phyloP scores from a whole-genome alignment of 2,329 filamentous ascomycete genomes.

The Phialocephala sp. region DNA sequence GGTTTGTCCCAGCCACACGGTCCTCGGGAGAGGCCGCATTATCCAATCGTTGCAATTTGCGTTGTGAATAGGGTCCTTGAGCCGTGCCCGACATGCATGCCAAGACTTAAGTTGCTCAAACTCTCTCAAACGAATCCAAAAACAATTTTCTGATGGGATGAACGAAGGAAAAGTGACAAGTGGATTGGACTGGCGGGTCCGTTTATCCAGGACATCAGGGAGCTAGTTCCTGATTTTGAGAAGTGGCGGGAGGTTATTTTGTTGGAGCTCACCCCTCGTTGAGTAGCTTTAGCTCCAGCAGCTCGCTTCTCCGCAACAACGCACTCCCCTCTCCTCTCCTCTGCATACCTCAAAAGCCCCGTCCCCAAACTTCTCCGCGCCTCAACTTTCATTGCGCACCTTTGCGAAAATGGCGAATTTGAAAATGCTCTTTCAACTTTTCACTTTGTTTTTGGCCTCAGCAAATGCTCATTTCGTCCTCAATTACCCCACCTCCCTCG shows the following conservation, averaged over 20 bases:
- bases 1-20: background rate
- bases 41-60: background rate
- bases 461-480: conserved; percentile 56
- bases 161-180: background rate
- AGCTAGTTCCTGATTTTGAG: background rate
- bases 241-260: background rate
- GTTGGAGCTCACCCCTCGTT: background rate
- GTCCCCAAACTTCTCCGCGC: background rate
- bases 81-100: background rate
- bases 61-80: background rate
- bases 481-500: conserved; percentile 53
- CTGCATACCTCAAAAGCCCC: background rate
- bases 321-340: background rate
- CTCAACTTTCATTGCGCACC: background rate
- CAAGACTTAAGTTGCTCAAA: conserved; percentile 1
- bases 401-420: background rate
- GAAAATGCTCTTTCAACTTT: background rate
- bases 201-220: background rate
- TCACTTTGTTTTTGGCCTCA: background rate
- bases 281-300: background rate
- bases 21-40: background rate
- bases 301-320: background rate
- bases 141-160: background rate
- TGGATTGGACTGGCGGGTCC: background rate
- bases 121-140: background rate